These are phyloP conservation scores for Ustilago vetiveriae DNA, from an alignment of 1,284 basidiomycete species.

Conservation along the genomic window DNA sequence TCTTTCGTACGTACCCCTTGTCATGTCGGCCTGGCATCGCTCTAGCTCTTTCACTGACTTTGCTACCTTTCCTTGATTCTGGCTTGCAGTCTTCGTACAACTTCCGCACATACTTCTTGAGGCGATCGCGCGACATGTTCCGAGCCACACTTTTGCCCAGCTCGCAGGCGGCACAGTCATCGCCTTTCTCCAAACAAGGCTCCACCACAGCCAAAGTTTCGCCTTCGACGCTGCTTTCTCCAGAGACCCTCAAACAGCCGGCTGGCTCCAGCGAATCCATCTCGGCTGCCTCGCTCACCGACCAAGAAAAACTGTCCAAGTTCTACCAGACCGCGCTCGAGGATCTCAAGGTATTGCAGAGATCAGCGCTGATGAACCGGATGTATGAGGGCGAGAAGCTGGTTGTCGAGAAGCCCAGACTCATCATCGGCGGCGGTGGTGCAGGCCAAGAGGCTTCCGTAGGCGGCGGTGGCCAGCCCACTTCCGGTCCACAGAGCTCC, in stretches of 20 bases:
- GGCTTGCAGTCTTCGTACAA: constrained; percentile 61
- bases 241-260: constrained; percentile 28
- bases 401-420: constrained; percentile 61
- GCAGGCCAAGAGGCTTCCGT: constrained; percentile 43
- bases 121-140: constrained; percentile 65
- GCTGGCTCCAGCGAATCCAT: constrained; percentile 19
- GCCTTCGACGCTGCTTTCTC: constrained; percentile 47
- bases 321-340: constrained; percentile 59
- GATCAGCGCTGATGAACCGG: constrained; percentile 63
- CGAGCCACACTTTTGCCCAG: constrained; percentile 53
- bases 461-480: constrained; percentile 49
- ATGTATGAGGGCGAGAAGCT: constrained; percentile 65
- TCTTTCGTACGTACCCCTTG: constrained; percentile 61
- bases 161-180: constrained; percentile 41
- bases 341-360: constrained; percentile 62
- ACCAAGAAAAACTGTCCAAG: constrained; percentile 41
- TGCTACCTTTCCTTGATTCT: background rate
- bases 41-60: too few species aligned
- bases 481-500: constrained; percentile 35
- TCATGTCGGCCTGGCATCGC: too few species aligned
- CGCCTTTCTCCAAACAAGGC: constrained; percentile 58
- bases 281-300: constrained; percentile 37
- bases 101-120: constrained; percentile 66
- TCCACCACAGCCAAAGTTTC: constrained; percentile 48
- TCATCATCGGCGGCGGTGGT: constrained; percentile 59